Percentiles rank a stretch among this genome's conserved stretches.
phyloP scores from a whole-genome alignment of 129 eudicot species.

The Lonicera japonica region DNA sequence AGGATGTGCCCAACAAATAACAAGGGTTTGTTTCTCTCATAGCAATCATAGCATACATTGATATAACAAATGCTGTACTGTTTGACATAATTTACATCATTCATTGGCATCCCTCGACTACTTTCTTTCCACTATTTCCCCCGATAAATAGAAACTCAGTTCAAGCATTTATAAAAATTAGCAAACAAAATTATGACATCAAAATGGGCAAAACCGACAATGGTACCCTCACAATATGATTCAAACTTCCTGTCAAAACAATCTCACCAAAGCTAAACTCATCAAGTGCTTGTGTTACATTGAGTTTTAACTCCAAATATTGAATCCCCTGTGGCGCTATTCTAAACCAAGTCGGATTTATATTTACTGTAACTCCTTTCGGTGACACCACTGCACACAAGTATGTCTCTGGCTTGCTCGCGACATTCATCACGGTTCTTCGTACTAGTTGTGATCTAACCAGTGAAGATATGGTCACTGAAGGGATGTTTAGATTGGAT shows the following conservation, averaged over 20 bases:
- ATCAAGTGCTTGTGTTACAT: slow-evolving; percentile 41
- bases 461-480: slow-evolving; percentile 69
- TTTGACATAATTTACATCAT: no score
- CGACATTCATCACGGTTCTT: slow-evolving; percentile 57
- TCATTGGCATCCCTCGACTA: neutral
- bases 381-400: slow-evolving; percentile 61
- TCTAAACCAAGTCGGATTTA: slow-evolving; percentile 72
- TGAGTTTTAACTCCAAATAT: slow-evolving; percentile 48
- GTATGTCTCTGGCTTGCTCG: slow-evolving; percentile 49
- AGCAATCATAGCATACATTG: no score
- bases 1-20: no score
- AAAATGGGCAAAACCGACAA: slow-evolving; percentile 61
- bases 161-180: neutral
- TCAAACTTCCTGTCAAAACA: slow-evolving; percentile 62
- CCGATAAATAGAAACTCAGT: neutral
- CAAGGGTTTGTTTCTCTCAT: no score
- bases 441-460: slow-evolving; percentile 36
- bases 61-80: no score
- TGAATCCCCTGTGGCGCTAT: slow-evolving; percentile 57
- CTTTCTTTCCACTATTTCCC: no score
- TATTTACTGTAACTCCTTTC: slow-evolving; percentile 51
- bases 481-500: slow-evolving; percentile 77
- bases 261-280: slow-evolving; percentile 79
- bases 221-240: slow-evolving; percentile 75
- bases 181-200: slow-evolving; percentile 17